A percentile compares a stretch with the other conserved stretches of the same genome.
Evolutionary conservation across 2,329 filamentous ascomycete species (phyloP).

Genomic region (Capronia epimyces): DNA sequence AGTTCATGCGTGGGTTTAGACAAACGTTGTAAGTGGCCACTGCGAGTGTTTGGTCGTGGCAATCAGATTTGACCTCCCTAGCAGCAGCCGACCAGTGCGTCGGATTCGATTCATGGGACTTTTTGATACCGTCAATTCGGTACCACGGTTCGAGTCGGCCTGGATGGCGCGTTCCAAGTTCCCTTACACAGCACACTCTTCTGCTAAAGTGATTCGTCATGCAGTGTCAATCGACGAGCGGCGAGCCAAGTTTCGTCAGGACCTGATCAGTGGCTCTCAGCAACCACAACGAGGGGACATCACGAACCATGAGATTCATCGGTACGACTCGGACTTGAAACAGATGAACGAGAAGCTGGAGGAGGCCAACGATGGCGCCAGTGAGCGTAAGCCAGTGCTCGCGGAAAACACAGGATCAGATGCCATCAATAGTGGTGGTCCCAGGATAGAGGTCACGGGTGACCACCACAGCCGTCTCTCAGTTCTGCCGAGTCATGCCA

Average conservation of each 20-base stretch:
- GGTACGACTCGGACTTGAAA: constrained; percentile 13
- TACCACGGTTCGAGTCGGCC: constrained; percentile 66
- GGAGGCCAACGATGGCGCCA: neutral
- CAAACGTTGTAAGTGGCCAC: constrained; percentile 62
- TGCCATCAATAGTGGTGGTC: neutral
- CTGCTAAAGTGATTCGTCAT: constrained; percentile 52
- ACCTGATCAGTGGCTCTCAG: constrained; percentile 46
- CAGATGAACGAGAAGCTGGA: constrained; percentile 9
- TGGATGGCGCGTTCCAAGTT: constrained; percentile 73
- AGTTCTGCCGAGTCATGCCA: neutral
- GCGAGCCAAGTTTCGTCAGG: constrained; percentile 54
- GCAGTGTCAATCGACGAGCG: constrained; percentile 55
- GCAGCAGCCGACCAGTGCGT: constrained; percentile 58
- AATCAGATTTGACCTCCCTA: neutral
- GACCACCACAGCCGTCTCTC: neutral
- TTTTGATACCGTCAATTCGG: constrained; percentile 77
- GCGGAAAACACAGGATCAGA: neutral
- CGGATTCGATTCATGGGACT: constrained; percentile 71
- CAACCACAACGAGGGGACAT: constrained; percentile 8
- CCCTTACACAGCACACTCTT: constrained; percentile 53
- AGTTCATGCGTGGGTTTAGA: constrained; percentile 72
- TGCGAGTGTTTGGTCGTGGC: neutral
- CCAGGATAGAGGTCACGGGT: neutral
- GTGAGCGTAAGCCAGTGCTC: neutral
- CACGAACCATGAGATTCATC: constrained; percentile 2